Evolutionary conservation across 441 rosid genomes (phyloP), one percentile per base, ranked within the genome.

Genomic region (Kokia cookei): DNA sequence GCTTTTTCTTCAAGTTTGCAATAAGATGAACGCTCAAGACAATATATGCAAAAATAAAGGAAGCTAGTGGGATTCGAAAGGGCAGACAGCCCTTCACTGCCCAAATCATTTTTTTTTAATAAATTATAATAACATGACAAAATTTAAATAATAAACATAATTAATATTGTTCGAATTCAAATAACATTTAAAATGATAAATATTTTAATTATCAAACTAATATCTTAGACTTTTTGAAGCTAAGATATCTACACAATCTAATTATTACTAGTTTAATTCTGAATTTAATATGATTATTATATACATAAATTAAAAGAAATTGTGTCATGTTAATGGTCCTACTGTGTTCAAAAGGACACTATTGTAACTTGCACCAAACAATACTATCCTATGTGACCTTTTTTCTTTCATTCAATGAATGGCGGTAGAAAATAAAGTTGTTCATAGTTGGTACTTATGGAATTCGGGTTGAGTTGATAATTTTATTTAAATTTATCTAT

Each of bases 211-310:
- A 19, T 19, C 22, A 19, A 19, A 19, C 22, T 19, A 19, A 19
- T 19, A 19, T 19, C 0, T 0, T 19, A 19, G 5, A 35, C 43
- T 22, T 50, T 79, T 35, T 72, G 48, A 19, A 37, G 27, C 42
- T 53, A 42, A 14, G 60, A 32, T 5, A 47, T 37, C 66, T 67
- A 27, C 73, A 67, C 50, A 59, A 69, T 69, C 76, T 65, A 73
- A 78, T 79, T 65, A 67, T 69, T 45, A 55, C 6, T 32, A 4
- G 37, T 32, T 32, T 32, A 4, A 4, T 32, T 32, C 6, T 32
- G 37, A 19, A 19, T 19, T 19, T 19, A 19, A 19, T 19, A 19
- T 32, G 37, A 32, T 32, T 32, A 4, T 32, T 32, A 32, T 4
- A 32, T 32, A 32, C 37, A 32, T 32, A 32, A 32, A 32, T 32